Conservation (phyloP, 2,329 filamentous ascomycete species). For the Aspergillus texensis region DNA sequence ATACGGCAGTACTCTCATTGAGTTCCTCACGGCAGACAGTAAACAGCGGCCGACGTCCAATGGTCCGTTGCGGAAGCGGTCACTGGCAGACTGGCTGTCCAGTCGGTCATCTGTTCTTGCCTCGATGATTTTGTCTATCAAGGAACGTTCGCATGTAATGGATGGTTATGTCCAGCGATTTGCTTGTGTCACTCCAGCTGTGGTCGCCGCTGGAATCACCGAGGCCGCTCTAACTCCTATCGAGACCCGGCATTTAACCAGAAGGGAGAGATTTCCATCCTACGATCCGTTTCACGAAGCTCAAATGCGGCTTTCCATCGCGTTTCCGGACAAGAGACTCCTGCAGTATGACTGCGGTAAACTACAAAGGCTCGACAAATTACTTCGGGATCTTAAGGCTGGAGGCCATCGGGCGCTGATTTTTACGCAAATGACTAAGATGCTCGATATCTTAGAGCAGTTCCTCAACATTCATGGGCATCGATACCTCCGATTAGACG, state of each 20-base stretch:
- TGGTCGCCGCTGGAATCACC: constrained; percentile 77
- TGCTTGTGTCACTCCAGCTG: constrained; percentile 87
- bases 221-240: constrained; percentile 67
- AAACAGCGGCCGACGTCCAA: constrained; percentile 62
- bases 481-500: constrained; percentile 93
- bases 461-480: constrained; percentile 98
- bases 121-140: constrained; percentile 71
- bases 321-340: constrained; percentile 95
- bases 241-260: constrained; percentile 52
- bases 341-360: constrained; percentile 98
- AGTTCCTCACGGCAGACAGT: constrained; percentile 68
- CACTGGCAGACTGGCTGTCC: constrained; percentile 74
- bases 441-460: constrained; percentile 93
- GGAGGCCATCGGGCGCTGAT: constrained; percentile 93
- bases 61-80: constrained; percentile 62
- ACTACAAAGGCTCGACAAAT: constrained; percentile 81
- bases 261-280: constrained; percentile 55
- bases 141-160: constrained; percentile 71
- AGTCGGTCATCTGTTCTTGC: constrained; percentile 60
- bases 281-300: constrained; percentile 90
- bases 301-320: constrained; percentile 88
- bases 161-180: constrained; percentile 82
- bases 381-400: constrained; percentile 83
- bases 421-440: constrained; percentile 99
- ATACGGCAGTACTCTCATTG: constrained; percentile 78